Evolutionary conservation across 306 rosid species (phyloP).

Genomic region (Quercus bicolor): DNA sequence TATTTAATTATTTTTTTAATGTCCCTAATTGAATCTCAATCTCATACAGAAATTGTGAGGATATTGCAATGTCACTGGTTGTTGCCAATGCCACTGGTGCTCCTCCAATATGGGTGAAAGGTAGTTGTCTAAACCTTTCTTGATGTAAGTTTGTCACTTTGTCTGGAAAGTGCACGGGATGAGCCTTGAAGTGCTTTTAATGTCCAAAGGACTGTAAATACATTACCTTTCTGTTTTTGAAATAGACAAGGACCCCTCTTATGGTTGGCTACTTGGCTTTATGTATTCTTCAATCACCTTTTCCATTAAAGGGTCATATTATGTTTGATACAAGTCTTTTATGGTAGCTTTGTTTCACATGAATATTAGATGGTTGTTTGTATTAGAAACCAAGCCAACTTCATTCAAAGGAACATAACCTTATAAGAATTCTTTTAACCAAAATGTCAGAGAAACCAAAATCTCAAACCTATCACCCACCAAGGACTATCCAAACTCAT

Average conservation of each 20-base stretch:
- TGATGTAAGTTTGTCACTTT: background rate
- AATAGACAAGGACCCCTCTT: background rate
- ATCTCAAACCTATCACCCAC: background rate
- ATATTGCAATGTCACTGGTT: slow-evolving; percentile 57
- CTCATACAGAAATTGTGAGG: slow-evolving; percentile 46
- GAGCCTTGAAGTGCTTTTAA: background rate
- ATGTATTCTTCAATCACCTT: background rate
- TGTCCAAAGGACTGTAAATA: background rate
- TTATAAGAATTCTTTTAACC: background rate
- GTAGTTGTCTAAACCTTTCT: slow-evolving; percentile 19
- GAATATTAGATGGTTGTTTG: background rate
- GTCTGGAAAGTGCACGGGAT: background rate
- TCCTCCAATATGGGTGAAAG: slow-evolving; percentile 62
- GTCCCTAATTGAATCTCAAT: slow-evolving; percentile 5
- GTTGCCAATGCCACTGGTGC: slow-evolving; percentile 48
- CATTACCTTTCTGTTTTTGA: background rate
- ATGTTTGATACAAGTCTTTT: background rate
- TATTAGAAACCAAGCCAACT: background rate
- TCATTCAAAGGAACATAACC: background rate
- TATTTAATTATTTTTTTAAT: background rate
- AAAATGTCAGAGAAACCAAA: background rate
- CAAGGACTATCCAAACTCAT: background rate
- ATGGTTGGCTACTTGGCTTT: background rate
- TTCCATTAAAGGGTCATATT: background rate
- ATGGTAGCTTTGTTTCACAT: background rate